These are phyloP conservation scores for Thoreauomyces humboldtii DNA, from an alignment of 192 early-diverging fungal genomes.

Conservation along the genomic window DNA sequence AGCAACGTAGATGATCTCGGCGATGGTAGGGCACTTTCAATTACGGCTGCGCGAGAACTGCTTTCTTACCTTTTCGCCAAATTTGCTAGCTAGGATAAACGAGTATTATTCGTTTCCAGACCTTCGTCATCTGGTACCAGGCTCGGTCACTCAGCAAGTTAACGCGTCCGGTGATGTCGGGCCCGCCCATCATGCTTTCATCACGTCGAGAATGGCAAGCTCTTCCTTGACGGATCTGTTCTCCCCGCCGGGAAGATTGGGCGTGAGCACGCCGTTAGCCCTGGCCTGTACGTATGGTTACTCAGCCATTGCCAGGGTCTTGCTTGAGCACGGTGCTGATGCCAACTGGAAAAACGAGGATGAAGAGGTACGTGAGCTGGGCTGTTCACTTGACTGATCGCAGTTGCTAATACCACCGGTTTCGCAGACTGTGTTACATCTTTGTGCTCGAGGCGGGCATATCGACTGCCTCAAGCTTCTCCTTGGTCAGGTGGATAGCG, in stretches of 20 bases:
- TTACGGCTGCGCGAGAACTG: neutral
- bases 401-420: neutral
- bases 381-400: neutral
- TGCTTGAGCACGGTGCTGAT: conserved; percentile 55
- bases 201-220: no score
- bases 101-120: neutral
- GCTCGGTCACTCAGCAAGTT: no score
- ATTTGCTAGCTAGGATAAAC: no score
- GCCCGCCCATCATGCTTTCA: no score
- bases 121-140: neutral
- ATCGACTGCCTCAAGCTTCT: conserved; percentile 50
- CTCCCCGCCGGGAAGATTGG: neutral
- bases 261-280: conserved; percentile 7
- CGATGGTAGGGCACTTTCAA: conserved; percentile 14
- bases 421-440: conserved; percentile 50
- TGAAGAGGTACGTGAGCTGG: conserved; percentile 21
- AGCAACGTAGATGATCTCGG: conserved; percentile 11
- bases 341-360: conserved; percentile 41
- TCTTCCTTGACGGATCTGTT: no score
- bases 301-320: conserved; percentile 38
- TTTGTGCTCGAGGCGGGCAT: conserved; percentile 53
- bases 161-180: no score
- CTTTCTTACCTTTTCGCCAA: no score
- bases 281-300: conserved; percentile 44
- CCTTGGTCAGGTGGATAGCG: conserved; percentile 29